These are phyloP conservation scores for Escallonia rubra DNA, from an alignment of 129 eudicot genomes.

Conservation along the genomic window DNA sequence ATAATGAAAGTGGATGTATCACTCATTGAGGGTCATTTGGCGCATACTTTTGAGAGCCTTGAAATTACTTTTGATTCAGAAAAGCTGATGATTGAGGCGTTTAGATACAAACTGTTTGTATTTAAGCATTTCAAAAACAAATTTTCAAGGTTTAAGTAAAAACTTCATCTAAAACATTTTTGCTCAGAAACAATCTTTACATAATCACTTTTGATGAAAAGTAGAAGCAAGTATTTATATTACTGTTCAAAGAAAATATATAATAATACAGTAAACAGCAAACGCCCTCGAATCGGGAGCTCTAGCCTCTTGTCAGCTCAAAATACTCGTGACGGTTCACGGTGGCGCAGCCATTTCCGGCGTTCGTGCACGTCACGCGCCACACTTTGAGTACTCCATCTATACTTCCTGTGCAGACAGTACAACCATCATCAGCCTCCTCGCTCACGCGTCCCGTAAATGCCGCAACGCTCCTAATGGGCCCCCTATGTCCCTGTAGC, in stretches of 20 bases:
- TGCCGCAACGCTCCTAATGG: constrained; percentile 31
- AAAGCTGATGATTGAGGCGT: too few relatives aligned
- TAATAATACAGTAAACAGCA: background rate
- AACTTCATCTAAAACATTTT: too few relatives aligned
- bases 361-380: constrained; percentile 20
- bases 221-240: background rate
- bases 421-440: constrained; percentile 29
- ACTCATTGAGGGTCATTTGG: too few relatives aligned
- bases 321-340: constrained; percentile 25
- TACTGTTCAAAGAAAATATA: background rate
- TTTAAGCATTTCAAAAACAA: too few relatives aligned
- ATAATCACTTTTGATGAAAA: background rate
- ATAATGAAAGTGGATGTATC: too few relatives aligned
- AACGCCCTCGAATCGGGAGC: background rate
- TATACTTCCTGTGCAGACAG: constrained; percentile 45
- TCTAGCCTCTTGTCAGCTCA: constrained; percentile 20
- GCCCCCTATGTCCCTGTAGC: constrained; percentile 48
- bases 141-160: too few relatives aligned
- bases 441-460: constrained; percentile 14
- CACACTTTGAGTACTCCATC: constrained; percentile 51
- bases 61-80: too few relatives aligned
- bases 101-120: too few relatives aligned
- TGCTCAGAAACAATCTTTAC: too few relatives aligned
- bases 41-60: too few relatives aligned
- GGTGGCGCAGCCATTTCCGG: background rate